phyloP scores from a whole-genome alignment of 495 filamentous ascomycete species.

The Neurospora hispaniola region DNA sequence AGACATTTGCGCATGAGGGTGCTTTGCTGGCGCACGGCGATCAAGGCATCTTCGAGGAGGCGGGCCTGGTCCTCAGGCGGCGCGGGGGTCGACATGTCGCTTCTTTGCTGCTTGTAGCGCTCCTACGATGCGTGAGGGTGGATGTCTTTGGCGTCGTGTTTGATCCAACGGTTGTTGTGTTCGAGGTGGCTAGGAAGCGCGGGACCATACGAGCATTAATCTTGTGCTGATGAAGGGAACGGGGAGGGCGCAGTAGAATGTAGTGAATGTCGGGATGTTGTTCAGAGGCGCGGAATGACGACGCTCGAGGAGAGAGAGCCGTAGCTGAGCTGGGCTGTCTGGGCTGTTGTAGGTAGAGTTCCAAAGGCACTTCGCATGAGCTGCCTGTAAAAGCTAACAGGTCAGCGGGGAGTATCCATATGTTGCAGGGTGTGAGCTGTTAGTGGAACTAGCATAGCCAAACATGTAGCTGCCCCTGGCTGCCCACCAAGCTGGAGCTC shows the following conservation, averaged over 20 bases:
- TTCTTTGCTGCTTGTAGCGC: neutral
- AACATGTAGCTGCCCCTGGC: neutral
- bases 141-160: neutral
- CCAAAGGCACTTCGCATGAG: neutral
- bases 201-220: neutral
- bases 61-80: constrained; percentile 83
- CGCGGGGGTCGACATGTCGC: constrained; percentile 49
- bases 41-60: constrained; percentile 91
- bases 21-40: constrained; percentile 93
- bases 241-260: neutral
- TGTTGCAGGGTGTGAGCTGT: neutral
- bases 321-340: neutral
- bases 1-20: constrained; percentile 93
- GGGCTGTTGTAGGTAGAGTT: neutral
- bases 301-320: neutral
- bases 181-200: neutral
- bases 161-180: neutral
- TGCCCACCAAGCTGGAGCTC: neutral
- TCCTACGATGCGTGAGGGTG: neutral
- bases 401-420: fast-evolving
- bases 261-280: neutral
- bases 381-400: neutral
- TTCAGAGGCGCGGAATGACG: neutral
- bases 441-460: neutral
- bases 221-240: neutral